Percentiles rank a stretch among this genome's conserved stretches.
These are phyloP conservation scores for Eucalyptus microcorys DNA, from an alignment of 345 rosid species.

Conservation along the genomic window DNA sequence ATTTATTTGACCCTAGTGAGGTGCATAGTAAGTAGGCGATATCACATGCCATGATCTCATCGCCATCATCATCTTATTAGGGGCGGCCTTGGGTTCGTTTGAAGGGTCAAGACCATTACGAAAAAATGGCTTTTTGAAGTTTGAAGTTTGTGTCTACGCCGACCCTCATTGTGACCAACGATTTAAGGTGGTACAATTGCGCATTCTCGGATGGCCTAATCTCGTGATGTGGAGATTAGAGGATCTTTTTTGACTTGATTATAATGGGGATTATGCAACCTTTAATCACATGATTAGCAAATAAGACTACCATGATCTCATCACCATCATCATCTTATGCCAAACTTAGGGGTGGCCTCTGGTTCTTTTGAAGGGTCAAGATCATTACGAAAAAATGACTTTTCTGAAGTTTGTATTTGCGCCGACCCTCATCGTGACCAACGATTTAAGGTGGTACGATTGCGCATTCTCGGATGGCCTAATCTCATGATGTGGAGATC, in stretches of 20 bases:
- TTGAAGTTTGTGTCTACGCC: fast-evolving
- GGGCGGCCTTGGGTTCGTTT: too few species aligned
- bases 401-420: too few species aligned
- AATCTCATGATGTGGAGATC: background rate
- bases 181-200: background rate
- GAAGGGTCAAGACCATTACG: background rate
- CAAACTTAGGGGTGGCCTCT: too few species aligned
- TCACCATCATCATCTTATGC: too few species aligned
- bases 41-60: background rate
- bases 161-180: background rate
- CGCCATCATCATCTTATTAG: background rate
- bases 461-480: too few species aligned
- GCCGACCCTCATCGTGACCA: too few species aligned
- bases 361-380: too few species aligned
- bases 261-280: background rate
- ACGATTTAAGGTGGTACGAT: too few species aligned
- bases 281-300: background rate
- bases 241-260: background rate
- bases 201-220: background rate
- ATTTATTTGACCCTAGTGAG: background rate
- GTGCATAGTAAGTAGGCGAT: background rate
- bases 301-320: background rate
- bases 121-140: background rate
- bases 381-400: too few species aligned
- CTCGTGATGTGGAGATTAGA: background rate